Evolutionary conservation across 106 monocot species (phyloP), one percentile per base, ranked within the genome.

Genomic region (Ottelia alismoides): DNA sequence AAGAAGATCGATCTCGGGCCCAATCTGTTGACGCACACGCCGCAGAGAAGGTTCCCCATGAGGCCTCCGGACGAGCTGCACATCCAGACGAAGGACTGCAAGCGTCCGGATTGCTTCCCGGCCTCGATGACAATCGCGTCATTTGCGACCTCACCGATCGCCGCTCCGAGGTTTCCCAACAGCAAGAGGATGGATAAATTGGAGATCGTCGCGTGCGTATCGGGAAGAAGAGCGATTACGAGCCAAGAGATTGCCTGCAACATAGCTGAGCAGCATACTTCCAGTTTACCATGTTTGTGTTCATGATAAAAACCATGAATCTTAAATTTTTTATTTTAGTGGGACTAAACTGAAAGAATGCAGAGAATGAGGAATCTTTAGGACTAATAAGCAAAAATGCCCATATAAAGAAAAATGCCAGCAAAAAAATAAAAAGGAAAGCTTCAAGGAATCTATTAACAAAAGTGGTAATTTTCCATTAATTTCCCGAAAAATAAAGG

Each of bases 241-340:
- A 91, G 14, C 91, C 91, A 91, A 55, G 91, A 81, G 20, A 91
- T 61, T 53, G 91, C 84, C 62, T 91, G 85, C 67, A 91, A 69
- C 22, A 85, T 46, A 66, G 70, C 91, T 91, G 85, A n/a, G n/a
- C n/a, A n/a, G n/a, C n/a, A n/a, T n/a, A n/a, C n/a, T n/a, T n/a
- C n/a, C n/a, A n/a, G n/a, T n/a, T n/a, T n/a, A n/a, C n/a, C n/a
- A n/a, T n/a, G n/a, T n/a, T n/a, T n/a, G n/a, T n/a, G n/a, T n/a
- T n/a, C n/a, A n/a, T n/a, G n/a, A n/a, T n/a, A n/a, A n/a, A n/a
- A n/a, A n/a, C n/a, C n/a, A n/a, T n/a, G n/a, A n/a, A n/a, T n/a
- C n/a, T n/a, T n/a, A n/a, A n/a, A n/a, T n/a, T n/a, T n/a, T n/a
- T n/a, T n/a, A n/a, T n/a, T n/a, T n/a, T n/a, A n/a, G n/a, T n/a